Evolutionary conservation across 129 eudicot genomes (phyloP).

Genomic region (sunflower (Helianthus annuus)): DNA sequence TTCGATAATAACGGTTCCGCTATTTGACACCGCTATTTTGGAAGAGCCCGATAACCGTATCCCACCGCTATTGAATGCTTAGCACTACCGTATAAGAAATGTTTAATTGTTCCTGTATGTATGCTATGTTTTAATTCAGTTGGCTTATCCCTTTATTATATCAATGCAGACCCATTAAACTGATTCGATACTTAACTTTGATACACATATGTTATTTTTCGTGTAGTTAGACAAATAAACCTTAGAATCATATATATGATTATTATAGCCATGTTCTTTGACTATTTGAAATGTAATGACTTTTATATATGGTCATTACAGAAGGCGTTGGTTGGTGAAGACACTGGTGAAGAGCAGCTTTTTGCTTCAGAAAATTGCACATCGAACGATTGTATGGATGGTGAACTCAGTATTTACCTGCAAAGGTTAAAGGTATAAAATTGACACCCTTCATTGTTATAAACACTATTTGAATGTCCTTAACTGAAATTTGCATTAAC

Average conservation of each 20-base stretch:
- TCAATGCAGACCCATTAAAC: not conserved
- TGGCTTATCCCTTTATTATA: not conserved
- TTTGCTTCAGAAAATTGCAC: slow-evolving; percentile 58
- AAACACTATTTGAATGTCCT: not conserved
- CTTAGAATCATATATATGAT: not conserved
- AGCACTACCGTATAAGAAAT: not conserved
- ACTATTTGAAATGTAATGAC: slow-evolving; percentile 19
- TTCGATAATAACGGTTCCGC: too few relatives aligned
- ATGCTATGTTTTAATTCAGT: slow-evolving; percentile 4
- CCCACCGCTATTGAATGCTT: too few relatives aligned
- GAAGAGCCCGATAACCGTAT: too few relatives aligned
- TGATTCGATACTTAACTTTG: slow-evolving; percentile 2
- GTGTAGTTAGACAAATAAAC: not conserved
- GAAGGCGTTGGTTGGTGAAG: slow-evolving; percentile 97
- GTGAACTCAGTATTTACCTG: slow-evolving; percentile 59
- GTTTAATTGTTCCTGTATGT: not conserved
- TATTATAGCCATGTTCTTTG: not conserved
- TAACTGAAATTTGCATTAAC: slow-evolving; percentile 7
- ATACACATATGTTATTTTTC: slow-evolving; percentile 8
- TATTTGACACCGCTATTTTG: too few relatives aligned
- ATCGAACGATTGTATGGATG: slow-evolving; percentile 45
- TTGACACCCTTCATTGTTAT: not conserved
- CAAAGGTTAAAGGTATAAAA: slow-evolving; percentile 68
- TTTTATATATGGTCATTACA: slow-evolving; percentile 32
- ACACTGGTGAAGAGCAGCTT: slow-evolving; percentile 84